Evolutionary conservation across 192 early-diverging fungal genomes (phyloP).

Genomic region (Podochytrium sp.): DNA sequence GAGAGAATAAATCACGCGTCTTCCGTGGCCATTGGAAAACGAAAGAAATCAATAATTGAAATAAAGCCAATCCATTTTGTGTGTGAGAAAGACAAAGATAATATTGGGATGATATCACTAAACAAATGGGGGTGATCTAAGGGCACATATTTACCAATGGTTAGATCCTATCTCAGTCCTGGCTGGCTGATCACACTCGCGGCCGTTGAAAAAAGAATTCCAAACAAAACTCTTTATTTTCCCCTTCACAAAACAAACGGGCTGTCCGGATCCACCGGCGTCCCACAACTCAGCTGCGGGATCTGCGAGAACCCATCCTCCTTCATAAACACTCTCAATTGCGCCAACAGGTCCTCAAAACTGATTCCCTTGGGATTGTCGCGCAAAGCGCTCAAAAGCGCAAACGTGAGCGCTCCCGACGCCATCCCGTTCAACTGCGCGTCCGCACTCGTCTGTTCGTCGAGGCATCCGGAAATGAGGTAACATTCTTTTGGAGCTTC

Average conservation of each 20-base stretch:
- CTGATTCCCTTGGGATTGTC: constrained; percentile 58
- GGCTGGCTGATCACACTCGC: too few relatives aligned
- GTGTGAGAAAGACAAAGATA: too few relatives aligned
- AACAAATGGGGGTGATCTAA: too few relatives aligned
- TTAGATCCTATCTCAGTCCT: too few relatives aligned
- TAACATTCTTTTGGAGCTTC: constrained; percentile 54
- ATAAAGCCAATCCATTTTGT: too few relatives aligned
- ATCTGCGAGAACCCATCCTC: constrained; percentile 32
- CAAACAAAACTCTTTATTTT: too few relatives aligned
- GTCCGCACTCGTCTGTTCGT: constrained; percentile 68
- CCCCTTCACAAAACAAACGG: constrained; percentile 18
- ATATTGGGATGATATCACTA: too few relatives aligned
- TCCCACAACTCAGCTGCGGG: constrained; percentile 37
- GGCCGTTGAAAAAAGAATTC: too few relatives aligned
- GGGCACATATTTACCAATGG: too few relatives aligned
- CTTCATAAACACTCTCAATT: constrained; percentile 66
- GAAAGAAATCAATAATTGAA: too few relatives aligned
- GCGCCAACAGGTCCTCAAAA: constrained; percentile 73
- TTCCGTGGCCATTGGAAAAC: too few relatives aligned
- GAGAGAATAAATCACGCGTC: too few relatives aligned
- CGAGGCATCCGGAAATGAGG: constrained; percentile 62
- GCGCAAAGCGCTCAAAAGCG: constrained; percentile 49
- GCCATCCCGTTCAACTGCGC: constrained; percentile 61
- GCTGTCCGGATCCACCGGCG: constrained; percentile 25
- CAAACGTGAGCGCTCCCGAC: constrained; percentile 61